Evolutionary conservation across 352 stramenopile genomes (phyloP).

Genomic region (Pythium rishiriense): DNA sequence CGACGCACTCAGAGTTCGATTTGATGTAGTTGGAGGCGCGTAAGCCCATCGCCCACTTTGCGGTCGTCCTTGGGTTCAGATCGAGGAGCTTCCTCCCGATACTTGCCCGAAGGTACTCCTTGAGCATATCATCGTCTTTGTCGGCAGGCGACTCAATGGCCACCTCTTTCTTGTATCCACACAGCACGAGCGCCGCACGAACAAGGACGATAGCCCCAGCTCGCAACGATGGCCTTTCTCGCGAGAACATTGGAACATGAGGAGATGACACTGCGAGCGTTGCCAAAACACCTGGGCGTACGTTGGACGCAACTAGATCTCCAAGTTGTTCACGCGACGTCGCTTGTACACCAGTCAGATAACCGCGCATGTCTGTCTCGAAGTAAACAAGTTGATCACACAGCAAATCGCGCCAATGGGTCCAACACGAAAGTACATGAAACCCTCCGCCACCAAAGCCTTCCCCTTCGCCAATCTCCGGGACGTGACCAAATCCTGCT

Average conservation of each 20-base stretch:
- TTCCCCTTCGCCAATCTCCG: conserved; percentile 26
- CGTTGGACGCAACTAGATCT: conserved; percentile 2
- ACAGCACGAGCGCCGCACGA: conserved; percentile 34
- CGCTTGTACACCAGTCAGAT: conserved; percentile 42
- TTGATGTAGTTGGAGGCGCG: conserved; percentile 23
- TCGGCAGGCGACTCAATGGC: conserved; percentile 19
- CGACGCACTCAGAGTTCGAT: conserved; percentile 10
- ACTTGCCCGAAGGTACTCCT: conserved; percentile 41
- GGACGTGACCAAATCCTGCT: conserved; percentile 33
- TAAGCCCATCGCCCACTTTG: conserved; percentile 26
- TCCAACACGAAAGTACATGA: conserved; percentile 37
- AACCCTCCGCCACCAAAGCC: conserved; percentile 44
- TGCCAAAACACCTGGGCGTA: conserved; percentile 12
- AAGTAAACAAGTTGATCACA: conserved; percentile 33
- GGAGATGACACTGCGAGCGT: not conserved
- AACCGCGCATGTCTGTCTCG: conserved; percentile 46
- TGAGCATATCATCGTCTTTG: conserved; percentile 33
- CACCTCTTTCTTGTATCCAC: conserved; percentile 38
- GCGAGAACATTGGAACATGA: conserved; percentile 12
- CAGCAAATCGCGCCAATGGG: conserved; percentile 28
- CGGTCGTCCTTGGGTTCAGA: conserved; percentile 32
- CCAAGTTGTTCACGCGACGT: conserved; percentile 23
- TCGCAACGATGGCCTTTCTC: not conserved
- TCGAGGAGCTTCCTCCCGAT: conserved; percentile 34
- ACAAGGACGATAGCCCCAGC: conserved; percentile 26